A percentile compares a stretch with the other conserved stretches of the same genome.
phyloP scores from a whole-genome alignment of 805 yeast genomes.

The Saitoella complicata region DNA sequence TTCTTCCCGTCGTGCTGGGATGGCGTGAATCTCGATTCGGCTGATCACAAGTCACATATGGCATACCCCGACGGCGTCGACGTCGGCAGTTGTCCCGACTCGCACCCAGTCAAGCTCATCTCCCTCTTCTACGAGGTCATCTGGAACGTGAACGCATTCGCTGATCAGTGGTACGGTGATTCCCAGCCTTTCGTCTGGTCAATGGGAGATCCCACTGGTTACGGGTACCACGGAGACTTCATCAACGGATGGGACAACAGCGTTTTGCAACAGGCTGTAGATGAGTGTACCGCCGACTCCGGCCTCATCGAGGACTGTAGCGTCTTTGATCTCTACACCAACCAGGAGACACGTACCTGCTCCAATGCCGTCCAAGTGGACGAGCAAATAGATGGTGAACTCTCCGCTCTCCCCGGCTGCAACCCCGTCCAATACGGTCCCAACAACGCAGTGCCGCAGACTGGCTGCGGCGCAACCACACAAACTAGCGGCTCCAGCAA shows the following conservation, averaged over 20 bases:
- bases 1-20: constrained; percentile 4
- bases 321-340: not conserved
- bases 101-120: not conserved
- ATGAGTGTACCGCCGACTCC: not conserved
- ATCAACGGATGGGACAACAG: constrained; percentile 2
- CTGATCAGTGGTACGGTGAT: not conserved
- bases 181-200: not conserved
- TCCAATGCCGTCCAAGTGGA: not conserved
- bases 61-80: not conserved
- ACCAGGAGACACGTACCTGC: not conserved
- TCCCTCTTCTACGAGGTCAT: constrained; percentile 2
- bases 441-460: not conserved
- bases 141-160: constrained; percentile 1
- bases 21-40: constrained; percentile 1
- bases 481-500: too few relatives aligned
- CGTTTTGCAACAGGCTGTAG: constrained; percentile 1
- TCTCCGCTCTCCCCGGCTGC: constrained; percentile 3
- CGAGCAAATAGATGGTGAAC: constrained; percentile 1
- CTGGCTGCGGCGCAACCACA: too few relatives aligned
- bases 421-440: not conserved
- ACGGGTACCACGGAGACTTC: constrained; percentile 3
- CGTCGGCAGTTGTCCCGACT: constrained; percentile 1
- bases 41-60: constrained; percentile 1
- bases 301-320: not conserved
- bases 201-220: constrained; percentile 3